Evolutionary conservation across 2,329 filamentous ascomycete genomes (phyloP).

Genomic region (Microdochium trichocladiopsis): DNA sequence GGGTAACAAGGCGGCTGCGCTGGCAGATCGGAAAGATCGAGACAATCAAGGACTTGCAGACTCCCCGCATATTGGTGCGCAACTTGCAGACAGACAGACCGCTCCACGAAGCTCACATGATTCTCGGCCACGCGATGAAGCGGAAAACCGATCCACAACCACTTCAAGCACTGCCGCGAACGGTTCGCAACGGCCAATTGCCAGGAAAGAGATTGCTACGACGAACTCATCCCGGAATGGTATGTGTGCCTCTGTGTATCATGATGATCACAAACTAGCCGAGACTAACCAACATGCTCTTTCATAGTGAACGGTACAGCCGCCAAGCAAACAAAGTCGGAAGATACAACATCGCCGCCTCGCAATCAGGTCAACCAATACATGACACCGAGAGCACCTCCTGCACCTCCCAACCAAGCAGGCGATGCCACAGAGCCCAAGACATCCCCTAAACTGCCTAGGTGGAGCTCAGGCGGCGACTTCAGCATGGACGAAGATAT

Average conservation of each 20-base stretch:
- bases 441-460: slow-evolving; percentile 59
- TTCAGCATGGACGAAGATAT: slow-evolving; percentile 96
- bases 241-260: slow-evolving; percentile 22
- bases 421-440: slow-evolving; percentile 35
- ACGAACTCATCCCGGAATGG: slow-evolving; percentile 29
- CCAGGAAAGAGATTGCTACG: slow-evolving; percentile 57
- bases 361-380: slow-evolving; percentile 44
- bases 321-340: slow-evolving; percentile 5
- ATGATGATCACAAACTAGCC: neutral
- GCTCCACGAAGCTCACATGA: slow-evolving; percentile 51
- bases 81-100: neutral
- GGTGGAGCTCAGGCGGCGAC: slow-evolving; percentile 74
- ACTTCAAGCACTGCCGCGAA: slow-evolving; percentile 32
- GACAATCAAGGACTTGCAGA: slow-evolving; percentile 18
- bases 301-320: slow-evolving; percentile 26
- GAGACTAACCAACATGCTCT: neutral
- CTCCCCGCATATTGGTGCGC: slow-evolving; percentile 16
- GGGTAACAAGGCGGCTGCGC: slow-evolving; percentile 27
- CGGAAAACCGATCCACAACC: slow-evolving; percentile 37
- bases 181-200: slow-evolving; percentile 39
- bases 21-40: slow-evolving; percentile 27
- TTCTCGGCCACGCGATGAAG: slow-evolving; percentile 47
- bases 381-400: slow-evolving; percentile 50
- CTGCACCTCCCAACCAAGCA: slow-evolving; percentile 39
- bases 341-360: slow-evolving; percentile 18